A percentile compares a stretch with the other conserved stretches of the same genome.
phyloP scores from a whole-genome alignment of 2,329 filamentous ascomycete species.

The Claviceps digitariae region DNA sequence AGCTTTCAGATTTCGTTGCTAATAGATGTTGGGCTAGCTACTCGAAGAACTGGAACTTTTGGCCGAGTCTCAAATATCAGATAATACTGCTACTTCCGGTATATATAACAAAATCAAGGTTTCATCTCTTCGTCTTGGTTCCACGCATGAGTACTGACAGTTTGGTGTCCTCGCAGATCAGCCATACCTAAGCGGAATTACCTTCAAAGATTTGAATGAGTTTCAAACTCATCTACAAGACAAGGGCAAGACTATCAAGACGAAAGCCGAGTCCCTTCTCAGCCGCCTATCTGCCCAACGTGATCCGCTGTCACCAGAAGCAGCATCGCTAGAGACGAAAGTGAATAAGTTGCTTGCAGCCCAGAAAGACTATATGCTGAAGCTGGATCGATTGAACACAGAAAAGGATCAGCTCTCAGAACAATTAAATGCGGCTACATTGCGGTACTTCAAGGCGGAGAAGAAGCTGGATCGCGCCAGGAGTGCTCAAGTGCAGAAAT shows the following conservation, averaged over 20 bases:
- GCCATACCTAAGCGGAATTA: constrained; percentile 43
- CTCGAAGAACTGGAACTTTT: constrained; percentile 51
- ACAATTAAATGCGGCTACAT: constrained; percentile 73
- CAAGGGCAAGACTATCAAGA: constrained; percentile 63
- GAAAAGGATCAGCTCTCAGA: constrained; percentile 81
- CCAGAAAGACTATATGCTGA: constrained; percentile 69
- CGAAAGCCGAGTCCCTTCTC: constrained; percentile 59
- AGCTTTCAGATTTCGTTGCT: not conserved
- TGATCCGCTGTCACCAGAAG: constrained; percentile 49
- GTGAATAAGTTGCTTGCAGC: constrained; percentile 62
- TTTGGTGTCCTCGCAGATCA: constrained; percentile 25
- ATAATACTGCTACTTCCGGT: constrained; percentile 13
- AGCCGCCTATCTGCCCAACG: constrained; percentile 36
- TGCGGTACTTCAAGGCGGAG: constrained; percentile 89
- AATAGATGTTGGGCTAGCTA: constrained; percentile 27
- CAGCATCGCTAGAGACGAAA: constrained; percentile 59
- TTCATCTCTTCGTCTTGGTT: not conserved
- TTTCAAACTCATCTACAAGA: constrained; percentile 73
- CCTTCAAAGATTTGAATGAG: constrained; percentile 50
- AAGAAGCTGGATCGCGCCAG: constrained; percentile 84
- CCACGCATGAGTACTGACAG: constrained; percentile 10
- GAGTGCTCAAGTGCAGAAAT: constrained; percentile 77
- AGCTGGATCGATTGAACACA: constrained; percentile 58
- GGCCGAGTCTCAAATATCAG: constrained; percentile 32
- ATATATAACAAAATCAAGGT: constrained; percentile 1